phyloP scores from a whole-genome alignment of 768 basidiomycete species.

The Gymnopilus junonius region DNA sequence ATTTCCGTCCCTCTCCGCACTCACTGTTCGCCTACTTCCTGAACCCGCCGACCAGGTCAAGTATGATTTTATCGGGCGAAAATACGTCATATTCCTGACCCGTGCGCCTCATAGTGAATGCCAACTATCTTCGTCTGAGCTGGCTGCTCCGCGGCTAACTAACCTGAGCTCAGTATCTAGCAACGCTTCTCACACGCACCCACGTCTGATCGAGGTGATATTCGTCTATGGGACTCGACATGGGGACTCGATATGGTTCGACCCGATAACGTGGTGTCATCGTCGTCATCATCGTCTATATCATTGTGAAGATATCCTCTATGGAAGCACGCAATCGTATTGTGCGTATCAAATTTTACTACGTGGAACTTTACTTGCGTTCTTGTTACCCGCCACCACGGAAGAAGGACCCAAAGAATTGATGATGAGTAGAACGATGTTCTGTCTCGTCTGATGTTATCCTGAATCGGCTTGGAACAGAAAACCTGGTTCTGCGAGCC shows the following conservation, averaged over 20 bases:
- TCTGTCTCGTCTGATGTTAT: background rate
- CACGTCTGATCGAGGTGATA: background rate
- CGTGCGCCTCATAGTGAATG: background rate
- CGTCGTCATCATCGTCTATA: background rate
- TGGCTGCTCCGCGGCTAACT: background rate
- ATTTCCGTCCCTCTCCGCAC: background rate
- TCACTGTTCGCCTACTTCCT: background rate
- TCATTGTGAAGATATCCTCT: background rate
- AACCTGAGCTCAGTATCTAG: background rate
- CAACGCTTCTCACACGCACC: constrained; percentile 1
- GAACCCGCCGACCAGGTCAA: background rate
- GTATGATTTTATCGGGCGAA: background rate
- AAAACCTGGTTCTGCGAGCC: background rate
- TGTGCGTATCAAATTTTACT: background rate
- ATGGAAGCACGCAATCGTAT: background rate
- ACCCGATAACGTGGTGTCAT: background rate
- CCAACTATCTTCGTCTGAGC: background rate
- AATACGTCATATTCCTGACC: background rate
- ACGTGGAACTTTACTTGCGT: background rate
- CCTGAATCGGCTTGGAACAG: background rate
- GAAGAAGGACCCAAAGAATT: background rate
- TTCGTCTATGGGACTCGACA: background rate
- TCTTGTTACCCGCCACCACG: background rate
- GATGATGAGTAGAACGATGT: background rate
- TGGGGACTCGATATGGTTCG: background rate